Evolutionary conservation across 176 grass and related monocot genomes (phyloP).

Genomic region (Pharus latifolius): DNA sequence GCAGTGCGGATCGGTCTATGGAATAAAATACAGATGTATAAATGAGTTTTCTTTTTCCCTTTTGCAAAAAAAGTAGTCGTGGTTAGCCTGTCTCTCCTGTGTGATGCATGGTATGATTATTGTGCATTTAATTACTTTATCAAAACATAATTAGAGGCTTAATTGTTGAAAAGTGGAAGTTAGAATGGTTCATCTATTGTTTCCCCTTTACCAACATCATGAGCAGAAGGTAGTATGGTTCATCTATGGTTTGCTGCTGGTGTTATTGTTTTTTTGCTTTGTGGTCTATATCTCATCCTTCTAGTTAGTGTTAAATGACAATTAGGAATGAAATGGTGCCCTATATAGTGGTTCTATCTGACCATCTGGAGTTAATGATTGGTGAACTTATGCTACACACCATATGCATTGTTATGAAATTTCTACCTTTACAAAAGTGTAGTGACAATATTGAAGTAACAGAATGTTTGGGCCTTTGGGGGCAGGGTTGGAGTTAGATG

Average conservation of each 20-base stretch:
- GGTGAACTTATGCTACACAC: background rate
- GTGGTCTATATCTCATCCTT: background rate
- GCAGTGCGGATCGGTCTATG: background rate
- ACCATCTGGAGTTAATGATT: background rate
- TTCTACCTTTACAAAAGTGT: background rate
- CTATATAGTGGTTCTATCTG: too few relatives aligned
- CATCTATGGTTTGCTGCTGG: background rate
- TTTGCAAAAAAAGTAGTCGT: background rate
- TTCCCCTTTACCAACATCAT: background rate
- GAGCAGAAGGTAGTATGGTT: background rate
- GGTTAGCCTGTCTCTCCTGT: background rate
- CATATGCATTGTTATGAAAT: background rate
- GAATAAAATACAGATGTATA: constrained; percentile 19
- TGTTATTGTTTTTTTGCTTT: background rate
- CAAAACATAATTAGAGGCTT: background rate
- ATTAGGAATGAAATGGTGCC: background rate
- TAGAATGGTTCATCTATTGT: background rate
- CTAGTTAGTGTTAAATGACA: background rate
- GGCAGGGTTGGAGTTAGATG: background rate
- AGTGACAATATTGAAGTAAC: background rate
- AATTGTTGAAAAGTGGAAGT: background rate
- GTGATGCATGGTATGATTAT: background rate
- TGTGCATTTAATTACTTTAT: too few relatives aligned
- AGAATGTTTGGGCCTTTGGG: background rate
- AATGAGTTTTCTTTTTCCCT: constrained; percentile 10